A percentile compares a stretch with the other conserved stretches of the same genome.
Evolutionary conservation across 306 rosid genomes (phyloP).

Genomic region (Potentilla sterilis): DNA sequence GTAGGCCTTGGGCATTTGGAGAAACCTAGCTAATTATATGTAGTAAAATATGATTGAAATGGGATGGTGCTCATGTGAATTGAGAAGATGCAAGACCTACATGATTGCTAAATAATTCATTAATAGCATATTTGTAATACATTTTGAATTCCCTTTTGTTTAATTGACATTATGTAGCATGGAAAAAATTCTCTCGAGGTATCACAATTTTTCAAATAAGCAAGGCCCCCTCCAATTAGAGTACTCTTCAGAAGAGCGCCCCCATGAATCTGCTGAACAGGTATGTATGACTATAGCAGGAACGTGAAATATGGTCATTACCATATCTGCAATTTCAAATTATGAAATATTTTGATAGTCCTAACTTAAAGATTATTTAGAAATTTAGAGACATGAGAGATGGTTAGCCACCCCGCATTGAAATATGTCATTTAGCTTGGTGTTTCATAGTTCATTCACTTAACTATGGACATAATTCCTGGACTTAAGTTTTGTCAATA

Average conservation of each 20-base stretch:
- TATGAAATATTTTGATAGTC: no score
- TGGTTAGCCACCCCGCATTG: no score
- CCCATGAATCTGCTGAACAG: constrained; percentile 25
- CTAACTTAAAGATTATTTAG: no score
- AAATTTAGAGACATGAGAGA: no score
- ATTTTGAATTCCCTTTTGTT: constrained; percentile 20
- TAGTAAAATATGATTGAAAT: background rate
- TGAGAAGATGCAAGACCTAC: background rate
- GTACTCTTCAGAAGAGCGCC: constrained; percentile 24
- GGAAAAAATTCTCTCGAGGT: constrained; percentile 59
- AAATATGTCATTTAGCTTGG: background rate
- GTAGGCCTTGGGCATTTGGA: no score
- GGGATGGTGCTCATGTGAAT: background rate
- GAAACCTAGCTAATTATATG: no score
- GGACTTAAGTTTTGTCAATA: background rate
- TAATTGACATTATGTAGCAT: constrained; percentile 38
- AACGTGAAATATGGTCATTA: background rate
- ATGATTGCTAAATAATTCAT: background rate
- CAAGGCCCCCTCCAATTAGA: constrained; percentile 25
- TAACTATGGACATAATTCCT: background rate
- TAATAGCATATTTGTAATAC: background rate
- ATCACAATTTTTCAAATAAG: constrained; percentile 23
- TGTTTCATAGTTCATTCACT: background rate
- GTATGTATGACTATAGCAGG: constrained; percentile 9
- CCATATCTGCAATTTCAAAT: background rate